Percentiles rank a stretch among this genome's conserved stretches.
These are phyloP conservation scores for Globisporangium barbulae DNA, from an alignment of 352 stramenopile genomes.

Conservation along the genomic window DNA sequence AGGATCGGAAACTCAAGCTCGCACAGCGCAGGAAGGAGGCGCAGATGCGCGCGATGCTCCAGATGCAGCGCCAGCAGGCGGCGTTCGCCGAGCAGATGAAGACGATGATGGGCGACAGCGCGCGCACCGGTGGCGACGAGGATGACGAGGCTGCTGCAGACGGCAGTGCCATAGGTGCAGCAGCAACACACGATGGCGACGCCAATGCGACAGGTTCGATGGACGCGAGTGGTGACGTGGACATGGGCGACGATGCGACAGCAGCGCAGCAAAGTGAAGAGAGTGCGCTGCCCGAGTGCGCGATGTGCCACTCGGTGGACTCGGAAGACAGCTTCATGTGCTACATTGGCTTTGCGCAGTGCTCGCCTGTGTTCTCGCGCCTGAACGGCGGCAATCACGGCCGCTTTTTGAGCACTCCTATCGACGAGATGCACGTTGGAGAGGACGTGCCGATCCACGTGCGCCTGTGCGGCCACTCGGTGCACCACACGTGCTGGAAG, in stretches of 20 bases:
- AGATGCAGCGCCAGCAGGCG: conserved; percentile 81
- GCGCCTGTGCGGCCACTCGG: conserved; percentile 91
- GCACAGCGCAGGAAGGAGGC: conserved; percentile 62
- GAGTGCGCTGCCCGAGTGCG: conserved; percentile 52
- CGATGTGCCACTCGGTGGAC: conserved; percentile 84
- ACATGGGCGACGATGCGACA: conserved; percentile 38
- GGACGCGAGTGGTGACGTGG: conserved; percentile 29
- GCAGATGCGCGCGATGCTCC: conserved; percentile 67
- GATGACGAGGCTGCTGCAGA: conserved; percentile 26
- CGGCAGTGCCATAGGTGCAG: conserved; percentile 1
- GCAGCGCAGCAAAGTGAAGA: conserved; percentile 9
- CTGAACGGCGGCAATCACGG: conserved; percentile 57
- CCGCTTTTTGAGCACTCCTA: conserved; percentile 61
- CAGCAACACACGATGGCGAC: background rate
- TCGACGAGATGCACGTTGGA: conserved; percentile 85
- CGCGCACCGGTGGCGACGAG: conserved; percentile 37
- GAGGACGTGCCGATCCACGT: conserved; percentile 82
- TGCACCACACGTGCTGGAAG: conserved; percentile 94
- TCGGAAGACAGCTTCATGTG: conserved; percentile 83
- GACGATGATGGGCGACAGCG: conserved; percentile 44
- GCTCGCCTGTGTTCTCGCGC: conserved; percentile 67
- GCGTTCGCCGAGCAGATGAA: conserved; percentile 81
- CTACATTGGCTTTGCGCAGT: conserved; percentile 85
- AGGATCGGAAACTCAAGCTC: conserved; percentile 59
- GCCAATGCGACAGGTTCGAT: background rate